These are phyloP conservation scores for Plicaturopsis crispa DNA, from an alignment of 768 basidiomycete genomes.

Conservation along the genomic window DNA sequence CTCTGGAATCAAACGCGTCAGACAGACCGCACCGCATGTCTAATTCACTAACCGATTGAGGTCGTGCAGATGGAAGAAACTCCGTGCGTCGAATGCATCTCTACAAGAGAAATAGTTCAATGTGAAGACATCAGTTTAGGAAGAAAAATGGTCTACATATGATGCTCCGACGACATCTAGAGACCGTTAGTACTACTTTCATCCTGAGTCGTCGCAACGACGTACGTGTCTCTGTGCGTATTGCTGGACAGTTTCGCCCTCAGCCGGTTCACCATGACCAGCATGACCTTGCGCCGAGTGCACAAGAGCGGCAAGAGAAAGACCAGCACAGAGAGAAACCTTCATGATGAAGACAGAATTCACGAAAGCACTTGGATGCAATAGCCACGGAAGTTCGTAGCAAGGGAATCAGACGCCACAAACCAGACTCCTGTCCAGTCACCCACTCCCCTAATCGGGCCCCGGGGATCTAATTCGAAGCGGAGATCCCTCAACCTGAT, in stretches of 20 bases:
- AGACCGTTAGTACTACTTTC: conserved; percentile 11
- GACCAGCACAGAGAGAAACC: conserved; percentile 34
- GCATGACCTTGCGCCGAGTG: conserved; percentile 62
- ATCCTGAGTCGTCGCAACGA: conserved; percentile 14
- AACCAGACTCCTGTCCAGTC: no score
- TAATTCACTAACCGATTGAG: conserved; percentile 56
- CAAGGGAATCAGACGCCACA: no score
- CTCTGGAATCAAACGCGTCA: conserved; percentile 28
- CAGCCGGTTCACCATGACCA: conserved; percentile 44
- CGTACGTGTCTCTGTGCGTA: conserved; percentile 91
- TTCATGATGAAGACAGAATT: conserved; percentile 34
- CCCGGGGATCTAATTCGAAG: no score
- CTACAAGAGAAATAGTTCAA: conserved; percentile 26
- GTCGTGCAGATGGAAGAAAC: conserved; percentile 96
- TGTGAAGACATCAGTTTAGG: background rate
- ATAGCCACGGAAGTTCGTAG: no score
- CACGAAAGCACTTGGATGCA: no score
- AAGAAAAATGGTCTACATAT: conserved; percentile 56
- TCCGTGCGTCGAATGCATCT: conserved; percentile 73
- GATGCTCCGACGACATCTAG: conserved; percentile 87
- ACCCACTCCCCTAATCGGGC: no score
- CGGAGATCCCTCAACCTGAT: no score
- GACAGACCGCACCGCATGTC: background rate
- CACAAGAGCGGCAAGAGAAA: conserved; percentile 24
- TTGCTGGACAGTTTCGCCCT: conserved; percentile 62